These are phyloP conservation scores for Gossypium longicalyx DNA, from an alignment of 345 rosid genomes.

Conservation along the genomic window DNA sequence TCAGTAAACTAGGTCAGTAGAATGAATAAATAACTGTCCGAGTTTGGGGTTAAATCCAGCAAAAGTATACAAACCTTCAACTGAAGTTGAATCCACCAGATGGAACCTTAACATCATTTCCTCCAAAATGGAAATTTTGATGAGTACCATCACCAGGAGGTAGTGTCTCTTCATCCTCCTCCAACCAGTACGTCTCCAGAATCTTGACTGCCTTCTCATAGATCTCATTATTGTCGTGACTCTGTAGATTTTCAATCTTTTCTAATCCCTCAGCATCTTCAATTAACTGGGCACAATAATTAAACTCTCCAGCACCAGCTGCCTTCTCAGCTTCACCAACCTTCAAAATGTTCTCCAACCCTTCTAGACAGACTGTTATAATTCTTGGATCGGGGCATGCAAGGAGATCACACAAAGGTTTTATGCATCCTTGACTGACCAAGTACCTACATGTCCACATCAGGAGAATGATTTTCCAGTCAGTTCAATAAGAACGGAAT, in stretches of 20 bases:
- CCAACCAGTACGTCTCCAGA: slow-evolving; percentile 81
- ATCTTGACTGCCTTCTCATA: slow-evolving; percentile 84
- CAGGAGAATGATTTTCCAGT: background rate
- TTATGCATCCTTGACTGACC: slow-evolving; percentile 73
- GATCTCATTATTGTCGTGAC: slow-evolving; percentile 78
- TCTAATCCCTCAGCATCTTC: slow-evolving; percentile 85
- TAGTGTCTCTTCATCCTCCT: slow-evolving; percentile 72
- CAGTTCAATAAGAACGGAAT: background rate
- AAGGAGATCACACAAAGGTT: slow-evolving; percentile 80
- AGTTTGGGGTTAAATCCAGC: background rate
- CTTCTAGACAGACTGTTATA: slow-evolving; percentile 58
- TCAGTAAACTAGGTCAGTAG: background rate
- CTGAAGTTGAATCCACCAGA: slow-evolving; percentile 77
- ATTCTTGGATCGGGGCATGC: slow-evolving; percentile 82
- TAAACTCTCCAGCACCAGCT: slow-evolving; percentile 48
- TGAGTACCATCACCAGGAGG: slow-evolving; percentile 55
- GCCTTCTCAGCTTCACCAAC: slow-evolving; percentile 77
- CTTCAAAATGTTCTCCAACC: slow-evolving; percentile 46
- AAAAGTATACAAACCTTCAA: slow-evolving; percentile 29
- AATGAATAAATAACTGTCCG: background rate
- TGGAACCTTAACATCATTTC: slow-evolving; percentile 49
- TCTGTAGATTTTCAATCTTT: slow-evolving; percentile 79
- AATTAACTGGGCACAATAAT: slow-evolving; percentile 60
- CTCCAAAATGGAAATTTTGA: slow-evolving; percentile 63
- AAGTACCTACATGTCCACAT: slow-evolving; percentile 34